phyloP scores from a whole-genome alignment of 2,329 filamentous ascomycete species.

The Colletotrichum neosansevieriae region DNA sequence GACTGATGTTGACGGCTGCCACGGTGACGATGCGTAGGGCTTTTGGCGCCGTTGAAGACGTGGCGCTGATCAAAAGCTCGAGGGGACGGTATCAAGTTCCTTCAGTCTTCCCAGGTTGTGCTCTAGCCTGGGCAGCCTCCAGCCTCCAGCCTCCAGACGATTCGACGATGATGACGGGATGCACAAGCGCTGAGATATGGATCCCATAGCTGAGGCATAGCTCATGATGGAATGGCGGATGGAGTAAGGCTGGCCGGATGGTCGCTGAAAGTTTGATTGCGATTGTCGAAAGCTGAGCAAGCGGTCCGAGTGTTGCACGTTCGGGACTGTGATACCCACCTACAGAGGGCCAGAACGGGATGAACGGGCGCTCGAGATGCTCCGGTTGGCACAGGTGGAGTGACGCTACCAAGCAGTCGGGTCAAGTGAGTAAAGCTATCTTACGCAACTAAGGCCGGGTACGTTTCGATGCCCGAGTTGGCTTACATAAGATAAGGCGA shows the following conservation, averaged over 20 bases:
- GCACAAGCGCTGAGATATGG: no score
- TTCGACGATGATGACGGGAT: no score
- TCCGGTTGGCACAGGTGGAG: no score
- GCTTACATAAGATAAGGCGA: background rate
- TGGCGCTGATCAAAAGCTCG: background rate
- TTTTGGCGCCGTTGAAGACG: constrained; percentile 1
- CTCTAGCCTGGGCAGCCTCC: no score
- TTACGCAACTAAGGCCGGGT: background rate
- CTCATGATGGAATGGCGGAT: background rate
- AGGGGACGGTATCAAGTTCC: background rate
- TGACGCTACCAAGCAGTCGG: constrained; percentile 22
- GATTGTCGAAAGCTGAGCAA: constrained; percentile 6
- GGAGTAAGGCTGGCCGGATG: background rate
- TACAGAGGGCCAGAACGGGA: no score
- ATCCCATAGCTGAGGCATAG: background rate
- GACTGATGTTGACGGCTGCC: constrained; percentile 15
- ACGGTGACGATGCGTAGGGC: background rate
- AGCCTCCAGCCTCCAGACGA: no score
- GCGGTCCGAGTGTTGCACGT: constrained; percentile 7
- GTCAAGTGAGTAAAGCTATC: constrained; percentile 3
- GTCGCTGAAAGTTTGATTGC: constrained; percentile 21
- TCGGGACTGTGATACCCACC: background rate
- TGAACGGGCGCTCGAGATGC: no score
- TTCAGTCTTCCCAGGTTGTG: background rate
- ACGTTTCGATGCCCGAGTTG: no score